phyloP scores from a whole-genome alignment of 2,329 filamentous ascomycete genomes.

The Sporothrix variecibatus region DNA sequence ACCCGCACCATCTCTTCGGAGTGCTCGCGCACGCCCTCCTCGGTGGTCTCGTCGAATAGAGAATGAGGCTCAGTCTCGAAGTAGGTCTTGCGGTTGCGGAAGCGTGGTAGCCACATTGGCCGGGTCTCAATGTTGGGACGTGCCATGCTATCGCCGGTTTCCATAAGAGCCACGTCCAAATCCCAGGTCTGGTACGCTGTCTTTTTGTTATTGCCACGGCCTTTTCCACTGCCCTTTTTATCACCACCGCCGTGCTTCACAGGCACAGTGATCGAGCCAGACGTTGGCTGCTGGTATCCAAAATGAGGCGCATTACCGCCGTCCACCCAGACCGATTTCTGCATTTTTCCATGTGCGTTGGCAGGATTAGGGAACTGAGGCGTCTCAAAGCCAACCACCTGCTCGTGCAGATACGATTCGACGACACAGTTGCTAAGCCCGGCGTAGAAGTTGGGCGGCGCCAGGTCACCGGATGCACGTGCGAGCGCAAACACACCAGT shows the following conservation, averaged over 20 bases:
- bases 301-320: conserved; percentile 26
- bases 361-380: background rate
- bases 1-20: background rate
- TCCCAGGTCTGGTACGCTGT: conserved; percentile 25
- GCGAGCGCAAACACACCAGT: conserved; percentile 49
- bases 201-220: background rate
- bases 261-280: background rate
- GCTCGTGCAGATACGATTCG: conserved; percentile 42
- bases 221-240: background rate
- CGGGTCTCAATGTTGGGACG: conserved; percentile 26
- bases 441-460: conserved; percentile 50
- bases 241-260: background rate
- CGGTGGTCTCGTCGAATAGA: background rate
- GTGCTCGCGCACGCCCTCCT: background rate
- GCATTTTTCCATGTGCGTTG: background rate
- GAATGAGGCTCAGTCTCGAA: background rate
- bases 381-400: background rate
- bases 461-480: conserved; percentile 49
- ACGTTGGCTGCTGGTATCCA: conserved; percentile 20
- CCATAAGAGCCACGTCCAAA: conserved; percentile 32
- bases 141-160: conserved; percentile 36
- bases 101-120: conserved; percentile 31
- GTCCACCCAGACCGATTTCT: background rate
- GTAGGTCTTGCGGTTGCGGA: conserved; percentile 19
- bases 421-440: conserved; percentile 52